Evolutionary conservation across 768 basidiomycete genomes (phyloP).

Genomic region (Sporobolomyces phaffii): DNA sequence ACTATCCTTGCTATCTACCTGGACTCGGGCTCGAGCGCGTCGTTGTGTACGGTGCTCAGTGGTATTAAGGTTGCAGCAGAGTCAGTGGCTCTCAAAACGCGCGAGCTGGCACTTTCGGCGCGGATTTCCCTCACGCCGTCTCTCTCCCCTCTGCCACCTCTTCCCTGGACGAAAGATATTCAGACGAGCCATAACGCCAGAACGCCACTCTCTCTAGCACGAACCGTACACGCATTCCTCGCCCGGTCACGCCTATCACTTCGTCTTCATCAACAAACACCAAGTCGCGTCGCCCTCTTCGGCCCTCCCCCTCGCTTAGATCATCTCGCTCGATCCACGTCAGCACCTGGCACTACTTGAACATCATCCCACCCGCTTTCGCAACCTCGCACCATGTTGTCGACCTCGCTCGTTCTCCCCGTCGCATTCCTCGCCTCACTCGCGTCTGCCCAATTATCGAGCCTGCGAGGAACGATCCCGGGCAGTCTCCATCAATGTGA

Average conservation of each 20-base stretch:
- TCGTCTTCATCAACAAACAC: not conserved
- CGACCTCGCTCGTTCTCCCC: not conserved
- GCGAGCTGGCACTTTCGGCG: no score
- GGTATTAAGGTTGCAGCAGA: no score
- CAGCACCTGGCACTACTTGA: no score
- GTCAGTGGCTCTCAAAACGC: no score
- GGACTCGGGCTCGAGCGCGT: no score
- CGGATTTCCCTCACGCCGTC: no score
- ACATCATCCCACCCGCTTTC: not conserved
- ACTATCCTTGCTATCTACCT: no score
- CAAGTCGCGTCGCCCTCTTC: not conserved
- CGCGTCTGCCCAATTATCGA: constrained; percentile 1
- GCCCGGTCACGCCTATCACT: not conserved
- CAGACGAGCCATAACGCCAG: no score
- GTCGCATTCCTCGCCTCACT: constrained; percentile 3
- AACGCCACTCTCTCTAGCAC: no score
- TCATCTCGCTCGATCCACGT: not conserved
- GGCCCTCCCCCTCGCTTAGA: not conserved
- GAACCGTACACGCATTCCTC: not conserved
- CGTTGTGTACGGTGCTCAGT: no score
- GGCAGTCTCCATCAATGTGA: constrained; percentile 30
- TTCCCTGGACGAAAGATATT: no score
- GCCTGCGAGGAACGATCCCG: constrained; percentile 11
- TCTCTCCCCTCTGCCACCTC: no score
- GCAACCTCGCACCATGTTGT: not conserved